Conservation (phyloP, 441 rosid species). For the Syzygium malaccense region DNA sequence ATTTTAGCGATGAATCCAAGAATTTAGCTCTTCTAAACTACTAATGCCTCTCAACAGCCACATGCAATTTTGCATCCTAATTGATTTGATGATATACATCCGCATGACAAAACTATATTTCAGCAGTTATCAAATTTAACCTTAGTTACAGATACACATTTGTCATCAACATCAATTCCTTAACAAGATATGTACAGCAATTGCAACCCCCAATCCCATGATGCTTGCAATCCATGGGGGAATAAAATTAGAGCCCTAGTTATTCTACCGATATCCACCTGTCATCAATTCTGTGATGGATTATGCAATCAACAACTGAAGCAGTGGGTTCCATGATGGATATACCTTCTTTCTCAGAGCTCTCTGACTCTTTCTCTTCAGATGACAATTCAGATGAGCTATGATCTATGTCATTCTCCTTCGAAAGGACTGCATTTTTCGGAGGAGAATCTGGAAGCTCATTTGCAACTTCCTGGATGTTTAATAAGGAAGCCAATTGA, state of each 20-base stretch:
- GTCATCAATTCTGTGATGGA: not conserved
- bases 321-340: constrained; percentile 20
- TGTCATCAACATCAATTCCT: not conserved
- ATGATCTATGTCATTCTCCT: constrained; percentile 24
- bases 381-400: constrained; percentile 32
- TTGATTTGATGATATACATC: not conserved
- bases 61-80: not conserved
- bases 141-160: not conserved
- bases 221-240: not conserved
- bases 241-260: not conserved
- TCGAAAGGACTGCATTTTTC: constrained; percentile 17
- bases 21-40: not conserved
- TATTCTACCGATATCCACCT: not conserved
- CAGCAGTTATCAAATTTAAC: not conserved
- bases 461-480: constrained; percentile 42
- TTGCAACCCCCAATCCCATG: not conserved
- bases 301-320: not conserved
- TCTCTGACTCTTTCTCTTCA: constrained; percentile 41
- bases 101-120: not conserved
- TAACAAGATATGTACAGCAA: not conserved
- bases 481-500: constrained; percentile 36
- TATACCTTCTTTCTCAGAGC: constrained; percentile 37
- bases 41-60: not conserved
- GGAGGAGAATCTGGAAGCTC: constrained; percentile 30
- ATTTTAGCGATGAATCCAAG: not conserved